Base-by-base conservation (phyloP, 2,329 filamentous ascomycete genomes). In the Aspergillus sp. region DNA sequence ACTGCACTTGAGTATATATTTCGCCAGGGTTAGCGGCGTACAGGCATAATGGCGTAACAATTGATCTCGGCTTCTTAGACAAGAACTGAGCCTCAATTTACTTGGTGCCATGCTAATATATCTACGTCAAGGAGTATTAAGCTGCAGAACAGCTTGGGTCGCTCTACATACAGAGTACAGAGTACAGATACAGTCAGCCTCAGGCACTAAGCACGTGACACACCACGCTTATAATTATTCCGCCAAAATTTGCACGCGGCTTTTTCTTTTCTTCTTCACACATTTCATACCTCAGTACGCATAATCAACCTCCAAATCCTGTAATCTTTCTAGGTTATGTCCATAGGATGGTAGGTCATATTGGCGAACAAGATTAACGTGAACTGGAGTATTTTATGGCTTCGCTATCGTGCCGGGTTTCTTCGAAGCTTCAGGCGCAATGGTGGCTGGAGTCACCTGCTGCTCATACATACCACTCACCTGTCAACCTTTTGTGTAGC, bases 261-360 rank as follows among this genome's bases (percentile, higher is more conserved):
- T 51, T 21, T 33, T 52, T 56, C 58, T 57, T 66, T 65, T 66
- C 65, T 66, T 70, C 64, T 66, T 75, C 67, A 76, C 75, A 77
- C 74, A 73, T 73, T 63, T 67, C 67, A 65, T 64, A 72, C 66
- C 67, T 68, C 65, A 71, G 76, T 75, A 78, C 76, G 76, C 76
- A 77, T 78, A 78, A 78, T 78, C 76, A 78, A 78, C 76, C 76
- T 77, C 74, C 76, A 77, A 68, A 72, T 68, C 70, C 70, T 72
- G 58, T 55, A 61, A 41, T 47, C 51, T 53, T 44, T 55, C n/a
- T 24, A 51, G 56, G 55, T 54, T 58, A 49, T 45, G 31, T 39
- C 66, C 64, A 77, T 75, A 75, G 75, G 72, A 73, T 78, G 74
- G 75, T 66, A 71, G 76, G 76, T 78, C 76, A 78, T 78, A 78